Base-by-base conservation (phyloP, 2,329 filamentous ascomycete species). In the Aspergillus phoenicis region DNA sequence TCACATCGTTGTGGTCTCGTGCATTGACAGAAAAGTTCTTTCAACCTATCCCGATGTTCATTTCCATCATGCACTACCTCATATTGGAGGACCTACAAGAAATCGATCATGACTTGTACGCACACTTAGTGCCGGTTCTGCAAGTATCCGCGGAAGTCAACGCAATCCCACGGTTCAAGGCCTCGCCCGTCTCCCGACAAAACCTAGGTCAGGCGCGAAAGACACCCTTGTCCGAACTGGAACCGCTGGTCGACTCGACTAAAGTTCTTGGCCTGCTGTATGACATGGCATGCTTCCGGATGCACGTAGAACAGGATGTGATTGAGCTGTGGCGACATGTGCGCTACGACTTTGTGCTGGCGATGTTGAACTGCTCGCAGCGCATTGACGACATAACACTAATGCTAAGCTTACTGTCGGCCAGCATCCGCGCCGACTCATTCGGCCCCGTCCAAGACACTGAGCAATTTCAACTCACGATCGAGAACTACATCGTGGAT, bases 351-450 rank as follows among this genome's bases (percentile, higher is more conserved):
- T 86, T 86, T 66, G 78, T 84, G n/a, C 72, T 87, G 33, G 80
- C 87, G 70, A 83, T 87, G 72, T 75, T 89, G 5, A 83, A 84
- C 65, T 82, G 81, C 62, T 81, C 82, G 43, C 85, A 88, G 60
- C 83, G 82, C 6, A 74, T 85, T n/a, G 69, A 75, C 6, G 83
- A 87, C 49, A 84, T 88, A 51, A 77, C 77, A 3, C 71, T 85
- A 17, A 83, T 83, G 59, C 71, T 89, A 15, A 79, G 80, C 33
- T 78, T 88, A 10, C 76, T 89, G 2, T 76, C 78, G 33, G 86
- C 82, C 1, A 87, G 86, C 52, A 79, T 84, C 7, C 78, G 84
- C 1, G 63, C 78, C 2, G 72, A 77, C 5, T 83, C 83, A 0
- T 84, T 88, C 57, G 86, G 86, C 0, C 81, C 84, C 17, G 84